Conservation (phyloP, 1,139 yeast species). For the Taphrina wiesneri region DNA sequence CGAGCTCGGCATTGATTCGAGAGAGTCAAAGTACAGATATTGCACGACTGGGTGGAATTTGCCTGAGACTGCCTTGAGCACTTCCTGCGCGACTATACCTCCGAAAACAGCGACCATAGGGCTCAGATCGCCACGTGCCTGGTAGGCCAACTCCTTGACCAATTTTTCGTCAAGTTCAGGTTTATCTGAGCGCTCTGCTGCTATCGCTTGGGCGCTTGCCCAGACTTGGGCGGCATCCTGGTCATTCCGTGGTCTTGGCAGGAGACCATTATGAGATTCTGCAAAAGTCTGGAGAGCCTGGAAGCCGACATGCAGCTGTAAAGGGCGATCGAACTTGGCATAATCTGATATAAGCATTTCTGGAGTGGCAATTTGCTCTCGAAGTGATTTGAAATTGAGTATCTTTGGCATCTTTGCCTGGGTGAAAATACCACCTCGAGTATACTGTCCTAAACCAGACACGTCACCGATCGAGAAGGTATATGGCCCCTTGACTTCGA, state of each 20-base stretch:
- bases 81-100: conserved; percentile 96
- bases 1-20: conserved; percentile 77
- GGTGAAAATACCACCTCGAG: conserved; percentile 83
- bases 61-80: conserved; percentile 89
- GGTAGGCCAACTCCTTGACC: conserved; percentile 71
- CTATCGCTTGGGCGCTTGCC: conserved; percentile 61
- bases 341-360: conserved; percentile 80
- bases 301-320: conserved; percentile 86
- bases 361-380: conserved; percentile 69
- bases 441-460: conserved; percentile 59
- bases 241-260: conserved; percentile 76
- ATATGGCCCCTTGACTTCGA: conserved; percentile 88
- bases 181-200: conserved; percentile 59
- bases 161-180: conserved; percentile 64
- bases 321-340: conserved; percentile 90
- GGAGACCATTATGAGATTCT: conserved; percentile 58
- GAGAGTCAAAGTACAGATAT: conserved; percentile 87
- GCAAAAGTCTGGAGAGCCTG: conserved; percentile 81
- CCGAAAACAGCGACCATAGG: conserved; percentile 89
- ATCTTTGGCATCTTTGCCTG: conserved; percentile 83
- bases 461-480: conserved; percentile 71
- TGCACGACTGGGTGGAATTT: conserved; percentile 90
- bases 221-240: conserved; percentile 73
- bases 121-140: conserved; percentile 89
- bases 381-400: conserved; percentile 63